Evolutionary conservation across 352 stramenopile species (phyloP), one percentile per base, ranked within the genome.

Genomic region (Globisporangium mamillatum): DNA sequence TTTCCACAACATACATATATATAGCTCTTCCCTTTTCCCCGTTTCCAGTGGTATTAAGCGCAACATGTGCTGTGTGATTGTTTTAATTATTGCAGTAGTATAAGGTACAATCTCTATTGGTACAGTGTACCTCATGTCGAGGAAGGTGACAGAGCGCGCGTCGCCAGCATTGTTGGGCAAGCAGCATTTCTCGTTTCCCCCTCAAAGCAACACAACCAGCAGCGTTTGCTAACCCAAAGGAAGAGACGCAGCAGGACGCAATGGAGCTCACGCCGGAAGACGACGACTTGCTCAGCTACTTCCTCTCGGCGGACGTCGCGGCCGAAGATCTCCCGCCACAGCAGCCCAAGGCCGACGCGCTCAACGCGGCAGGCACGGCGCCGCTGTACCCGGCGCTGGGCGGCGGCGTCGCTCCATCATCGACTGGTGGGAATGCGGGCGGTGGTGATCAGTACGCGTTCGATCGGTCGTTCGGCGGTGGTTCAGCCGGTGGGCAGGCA

Each of bases 201-300:
- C 18, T 50, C 16, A 44, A 44, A 16, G 55, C 54, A 32, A 61
- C 55, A 1, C 29, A 27, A 24, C 16, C 54, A 60, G 24, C 38
- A 36, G 32, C 32, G 14, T 14, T 16, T 1, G 34, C 9, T 14
- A 6, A 18, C 4, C 38, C 48, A 18, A 55, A 24, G 10, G 48
- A 55, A 59, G 54, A 20, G 24, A 25, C 6, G 12, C 38, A 46
- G 38, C 38, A 46, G 38, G 12, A 38, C 25, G 20, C 12, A 20
- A 94, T 93, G 82, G 85, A 96, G 63, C 81, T 96, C 52, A 89
- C 84, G 63, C 81, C 84, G 7, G 88, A 96, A 75, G 88, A 96
- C 62, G 88, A 96, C 67, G 87, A 96, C 64, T 72, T 96, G 58
- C 76, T 96, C 29, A 94, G 85, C 75, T 96, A 94, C 76, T 96